Conservation (phyloP, 176 grass and related monocot genomes). For the Cocos nucifera region DNA sequence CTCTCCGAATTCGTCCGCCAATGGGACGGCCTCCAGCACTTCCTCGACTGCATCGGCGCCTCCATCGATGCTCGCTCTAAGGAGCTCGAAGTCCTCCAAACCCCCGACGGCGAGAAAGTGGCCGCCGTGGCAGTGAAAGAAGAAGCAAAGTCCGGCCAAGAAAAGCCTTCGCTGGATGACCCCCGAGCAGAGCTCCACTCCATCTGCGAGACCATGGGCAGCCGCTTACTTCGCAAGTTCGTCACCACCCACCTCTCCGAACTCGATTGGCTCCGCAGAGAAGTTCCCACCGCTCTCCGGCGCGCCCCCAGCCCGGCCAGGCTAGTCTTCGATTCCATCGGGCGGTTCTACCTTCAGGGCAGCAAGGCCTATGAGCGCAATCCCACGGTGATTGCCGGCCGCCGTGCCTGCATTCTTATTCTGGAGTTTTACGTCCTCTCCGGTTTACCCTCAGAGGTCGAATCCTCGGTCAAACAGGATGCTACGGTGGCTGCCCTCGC, state of each 20-base stretch:
- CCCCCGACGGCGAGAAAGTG: neutral
- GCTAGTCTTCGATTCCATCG: conserved; percentile 40
- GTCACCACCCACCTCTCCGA: conserved; percentile 17
- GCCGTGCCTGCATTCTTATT: conserved; percentile 40
- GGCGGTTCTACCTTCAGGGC: conserved; percentile 40
- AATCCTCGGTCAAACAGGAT: conserved; percentile 7
- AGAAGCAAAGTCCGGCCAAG: no score
- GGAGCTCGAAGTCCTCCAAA: neutral
- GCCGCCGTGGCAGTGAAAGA: neutral
- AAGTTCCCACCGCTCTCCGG: conserved; percentile 24
- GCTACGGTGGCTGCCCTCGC: conserved; percentile 25
- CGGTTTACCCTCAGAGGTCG: conserved; percentile 32
- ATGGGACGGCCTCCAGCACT: conserved; percentile 30
- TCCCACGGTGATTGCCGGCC: conserved; percentile 20
- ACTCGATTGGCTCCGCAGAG: conserved; percentile 28
- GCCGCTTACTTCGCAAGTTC: conserved; percentile 32
- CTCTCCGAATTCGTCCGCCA: conserved; percentile 37
- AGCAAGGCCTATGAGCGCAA: conserved; percentile 16
- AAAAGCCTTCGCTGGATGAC: neutral
- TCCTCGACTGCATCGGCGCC: conserved; percentile 32
- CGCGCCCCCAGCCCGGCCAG: conserved; percentile 30
- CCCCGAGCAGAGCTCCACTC: conserved; percentile 4
- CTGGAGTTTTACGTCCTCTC: conserved; percentile 51
- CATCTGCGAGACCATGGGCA: conserved; percentile 28
- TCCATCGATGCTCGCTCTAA: conserved; percentile 13